A percentile compares a stretch with the other conserved stretches of the same genome.
Conservation (phyloP, 1,284 basidiomycete genomes). For the Leucoagaricus sp. region DNA sequence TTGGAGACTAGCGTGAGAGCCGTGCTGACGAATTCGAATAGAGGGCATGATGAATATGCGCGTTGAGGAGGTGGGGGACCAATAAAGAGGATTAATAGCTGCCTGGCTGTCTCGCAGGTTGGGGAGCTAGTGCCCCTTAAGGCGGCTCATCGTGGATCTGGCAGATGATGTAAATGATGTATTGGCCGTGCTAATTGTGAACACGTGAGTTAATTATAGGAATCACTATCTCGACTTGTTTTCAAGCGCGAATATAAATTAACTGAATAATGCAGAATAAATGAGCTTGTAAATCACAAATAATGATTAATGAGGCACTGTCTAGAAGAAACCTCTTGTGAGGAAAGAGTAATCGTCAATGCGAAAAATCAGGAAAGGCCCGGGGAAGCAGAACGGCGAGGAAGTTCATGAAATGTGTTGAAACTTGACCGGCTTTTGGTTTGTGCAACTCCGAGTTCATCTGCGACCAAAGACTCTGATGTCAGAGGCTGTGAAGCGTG, state of each 20-base stretch:
- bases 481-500: constrained; percentile 32
- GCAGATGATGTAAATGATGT: not conserved
- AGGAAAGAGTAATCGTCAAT: no score
- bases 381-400: no score
- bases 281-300: not conserved
- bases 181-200: not conserved
- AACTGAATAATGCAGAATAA: no score
- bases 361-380: no score
- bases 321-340: no score
- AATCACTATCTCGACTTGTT: no score
- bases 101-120: not conserved
- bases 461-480: constrained; percentile 27
- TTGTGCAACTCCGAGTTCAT: constrained; percentile 16
- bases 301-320: no score
- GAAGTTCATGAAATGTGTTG: not conserved
- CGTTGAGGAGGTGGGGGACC: not conserved
- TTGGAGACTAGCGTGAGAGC: constrained; percentile 9
- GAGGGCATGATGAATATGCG: constrained; percentile 13
- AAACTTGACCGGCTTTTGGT: constrained; percentile 16
- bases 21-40: constrained; percentile 10
- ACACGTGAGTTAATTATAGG: not conserved
- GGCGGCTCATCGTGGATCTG: not conserved
- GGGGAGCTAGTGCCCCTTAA: not conserved
- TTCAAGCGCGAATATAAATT: no score
- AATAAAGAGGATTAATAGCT: not conserved